Base-by-base conservation (phyloP, 1,139 yeast genomes). In the Yamadazyma atmosphaerica region DNA sequence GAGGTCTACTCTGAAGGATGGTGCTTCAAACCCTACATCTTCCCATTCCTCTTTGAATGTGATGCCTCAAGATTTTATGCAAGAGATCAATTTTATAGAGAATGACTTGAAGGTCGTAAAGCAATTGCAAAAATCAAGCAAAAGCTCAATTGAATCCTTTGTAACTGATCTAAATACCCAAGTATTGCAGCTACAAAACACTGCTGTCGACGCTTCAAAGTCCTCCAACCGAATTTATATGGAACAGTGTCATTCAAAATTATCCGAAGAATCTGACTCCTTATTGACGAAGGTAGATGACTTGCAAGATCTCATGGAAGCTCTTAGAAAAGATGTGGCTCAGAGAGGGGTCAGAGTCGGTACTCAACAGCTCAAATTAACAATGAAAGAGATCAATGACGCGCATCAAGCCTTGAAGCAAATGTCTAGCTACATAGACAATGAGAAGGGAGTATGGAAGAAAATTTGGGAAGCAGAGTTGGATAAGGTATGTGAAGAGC, bases 381-480 rank as follows among this genome's bases (percentile, higher is more conserved):
- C 94, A 2, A 55, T 74, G 11, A 79, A 79, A 47, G 95, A 89
- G 47, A 72, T 92, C 18, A 65, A 55, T 4, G 69, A 64, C 1
- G 92, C 95, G 0, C 73, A 75, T 41, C 40, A 50, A 0, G 74
- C 76, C 12, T 68, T 90, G 34, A 60, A 61, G 3, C 60, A 63
- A 5, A 76, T 90, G 76, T 72, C 74, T n/a, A 64, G 62, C 6
- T 89, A 79, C 52, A 83, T 94, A 32, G 53, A 62, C 1, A 70
- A 69, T 10, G 98, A 89, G 54, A 85, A 85, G 49, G 83, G 89
- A 4, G 81, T 81, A 28, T 89, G 98, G 96, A 86, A 88, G 56
- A 81, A 79, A 50, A 83, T 88, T 19, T 92, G 98, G 98, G 96
- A 90, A 58, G 70, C 83, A 4, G 97, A 90, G 54, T 73, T 92